Evolutionary conservation across 1,284 basidiomycete genomes (phyloP), one percentile per base, ranked within the genome.

Genomic region (Rhodotorula sp.): DNA sequence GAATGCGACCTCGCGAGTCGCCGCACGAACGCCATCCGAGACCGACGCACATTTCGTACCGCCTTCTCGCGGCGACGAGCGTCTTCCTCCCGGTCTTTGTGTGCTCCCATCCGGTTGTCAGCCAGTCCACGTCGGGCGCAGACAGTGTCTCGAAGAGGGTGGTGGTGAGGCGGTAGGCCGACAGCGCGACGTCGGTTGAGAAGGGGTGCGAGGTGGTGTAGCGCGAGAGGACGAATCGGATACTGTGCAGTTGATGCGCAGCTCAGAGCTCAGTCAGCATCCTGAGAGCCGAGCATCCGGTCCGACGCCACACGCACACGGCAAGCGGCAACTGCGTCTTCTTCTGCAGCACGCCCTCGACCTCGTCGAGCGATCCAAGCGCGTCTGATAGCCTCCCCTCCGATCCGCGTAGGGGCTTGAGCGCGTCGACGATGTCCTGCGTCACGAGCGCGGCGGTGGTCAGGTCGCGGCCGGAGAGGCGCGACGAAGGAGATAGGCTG

Each of bases 201-300:
- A 53, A 63, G 9, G 52, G 41, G 42, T 46, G 61, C 14, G 61
- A 27, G n/a, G 52, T 54, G n/a, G 61, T 54, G 44, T 63, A 34
- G 16, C 25, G 19, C 7, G 52, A 45, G 10, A 63, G 52, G 61
- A 55, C 9, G 52, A 34, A 25, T 0, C 25, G 34, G 42, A 63
- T 55, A 16, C 61, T 63, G 52, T 16, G 46, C 14, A 34, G 34
- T 34, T 5, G 5, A 34, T 5, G 34, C 34, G 34, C 34, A 34
- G 5, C 34, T 34, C 34, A 21, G 0, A 12, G 34, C n/a, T 25
- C 12, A 7, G n/a, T 52, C 3, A 27, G 5, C 34, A 34, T 34
- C 34, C 34, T 34, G 34, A 34, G 34, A 34, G 34, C 34, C 34
- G 5, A 34, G 34, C 34, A 34, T 34, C 5, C 5, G 34, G 34